Percentiles rank a stretch among this genome's conserved stretches.
Conservation (phyloP, 1,139 yeast genomes). For the Debaryomyces fabryi region DNA sequence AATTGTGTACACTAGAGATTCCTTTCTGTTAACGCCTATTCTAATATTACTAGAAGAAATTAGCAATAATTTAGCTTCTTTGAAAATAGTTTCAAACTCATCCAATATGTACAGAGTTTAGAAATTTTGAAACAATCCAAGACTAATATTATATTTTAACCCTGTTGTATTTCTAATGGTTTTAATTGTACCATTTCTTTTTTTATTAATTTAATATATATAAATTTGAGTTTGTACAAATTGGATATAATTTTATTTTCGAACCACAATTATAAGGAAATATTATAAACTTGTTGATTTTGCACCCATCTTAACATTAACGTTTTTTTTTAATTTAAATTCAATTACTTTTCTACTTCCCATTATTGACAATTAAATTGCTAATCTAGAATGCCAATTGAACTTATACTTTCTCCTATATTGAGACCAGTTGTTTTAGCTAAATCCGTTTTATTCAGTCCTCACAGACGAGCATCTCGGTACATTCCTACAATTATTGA, state of each 20-base stretch:
- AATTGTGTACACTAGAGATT: too few species aligned
- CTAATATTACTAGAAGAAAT: not conserved
- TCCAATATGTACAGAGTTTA: not conserved
- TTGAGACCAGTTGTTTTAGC: constrained; percentile 62
- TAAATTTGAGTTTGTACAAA: constrained; percentile 1
- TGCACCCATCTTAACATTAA: constrained; percentile 4
- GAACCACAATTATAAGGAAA: constrained; percentile 1
- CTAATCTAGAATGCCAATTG: constrained; percentile 52
- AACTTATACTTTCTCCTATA: constrained; percentile 56
- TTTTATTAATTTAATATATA: not conserved
- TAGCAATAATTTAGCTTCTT: not conserved
- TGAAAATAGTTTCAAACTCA: not conserved
- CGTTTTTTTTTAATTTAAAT: not conserved
- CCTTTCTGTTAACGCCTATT: not conserved
- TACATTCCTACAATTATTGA: constrained; percentile 58
- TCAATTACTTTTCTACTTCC: not conserved
- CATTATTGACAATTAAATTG: not conserved
- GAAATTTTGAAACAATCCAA: not conserved
- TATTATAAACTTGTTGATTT: constrained; percentile 3
- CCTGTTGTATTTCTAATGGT: not conserved
- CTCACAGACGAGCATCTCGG: constrained; percentile 59
- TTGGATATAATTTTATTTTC: not conserved
- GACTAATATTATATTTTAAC: not conserved
- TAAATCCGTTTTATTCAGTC: constrained; percentile 54
- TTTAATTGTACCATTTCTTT: not conserved